Evolutionary conservation across 169 alveolate genomes (phyloP), one percentile per base, ranked within the genome.

Genomic region (Plasmodium sp.): DNA sequence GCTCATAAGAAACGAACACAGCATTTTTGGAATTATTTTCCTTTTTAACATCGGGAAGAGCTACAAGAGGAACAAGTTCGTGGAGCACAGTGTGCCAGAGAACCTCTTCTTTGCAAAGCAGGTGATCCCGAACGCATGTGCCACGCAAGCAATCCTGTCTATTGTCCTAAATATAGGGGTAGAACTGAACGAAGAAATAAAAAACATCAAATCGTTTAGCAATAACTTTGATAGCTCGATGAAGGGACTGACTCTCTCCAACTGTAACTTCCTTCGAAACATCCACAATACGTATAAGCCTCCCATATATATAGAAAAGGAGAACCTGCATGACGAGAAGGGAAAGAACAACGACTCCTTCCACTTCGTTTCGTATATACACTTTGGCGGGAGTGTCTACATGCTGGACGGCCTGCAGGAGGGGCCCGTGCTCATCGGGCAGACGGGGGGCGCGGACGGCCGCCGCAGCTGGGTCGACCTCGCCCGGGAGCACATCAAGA

Each of bases 41-140:
- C 85, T 98, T 3, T 97, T 97, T 88, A 97, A 98, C 90, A 97
- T 97, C 93, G 95, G 96, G 2, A 96, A 95, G 31, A 94, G 93
- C 39, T 81, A 93, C 27, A 97, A 96, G 27, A 85, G 33, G 16
- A 77, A 85, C 18, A 85, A 56, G 62, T 85, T 74, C 62, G 62
- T 75, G n/a, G 81, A 85, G 27, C 93, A 85, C 80, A 12, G 39
- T 16, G 51, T 85, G 0, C 93, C 93, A 18, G 93, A 85, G 6
- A 98, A 97, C 72, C 95, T 98, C 74, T 98, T 98, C 94, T 98
- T 97, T 95, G 99, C 99, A 12, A 97, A 97, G 45, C 97, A 98
- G 95, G 99, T 97, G 27, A 96, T 98, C 56, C 95, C 97, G 33
- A 98, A 98, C 95, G 99, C 99, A 41, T 98, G 99, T 92, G 99